These are phyloP conservation scores for Oryza officinalis DNA, from an alignment of 176 grass and related monocot species.

Conservation along the genomic window DNA sequence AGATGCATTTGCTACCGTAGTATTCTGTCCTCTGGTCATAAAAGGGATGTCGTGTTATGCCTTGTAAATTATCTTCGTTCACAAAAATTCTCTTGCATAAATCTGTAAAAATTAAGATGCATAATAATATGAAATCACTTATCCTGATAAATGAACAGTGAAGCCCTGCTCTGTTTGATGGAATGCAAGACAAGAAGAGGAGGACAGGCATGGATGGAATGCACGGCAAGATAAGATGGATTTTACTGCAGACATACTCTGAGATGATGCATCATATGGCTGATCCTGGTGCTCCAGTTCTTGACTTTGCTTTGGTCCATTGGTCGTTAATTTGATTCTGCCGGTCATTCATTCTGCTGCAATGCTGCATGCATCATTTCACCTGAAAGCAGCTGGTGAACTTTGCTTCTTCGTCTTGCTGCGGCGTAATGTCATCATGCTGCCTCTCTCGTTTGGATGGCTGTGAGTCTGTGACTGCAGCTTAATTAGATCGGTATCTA, in stretches of 20 bases:
- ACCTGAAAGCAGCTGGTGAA: not conserved
- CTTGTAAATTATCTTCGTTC: too few species aligned
- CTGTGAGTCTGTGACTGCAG: not conserved
- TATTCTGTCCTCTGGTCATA: too few species aligned
- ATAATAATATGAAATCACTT: too few species aligned
- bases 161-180: not conserved
- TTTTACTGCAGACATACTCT: not conserved
- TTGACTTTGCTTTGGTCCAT: not conserved
- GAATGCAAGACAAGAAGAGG: not conserved
- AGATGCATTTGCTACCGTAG: too few species aligned
- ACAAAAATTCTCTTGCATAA: too few species aligned
- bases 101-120: too few species aligned
- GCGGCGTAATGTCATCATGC: not conserved
- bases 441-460: not conserved
- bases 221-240: not conserved
- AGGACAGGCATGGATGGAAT: constrained; percentile 7
- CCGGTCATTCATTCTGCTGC: not conserved
- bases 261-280: not conserved
- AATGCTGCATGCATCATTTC: constrained; percentile 1
- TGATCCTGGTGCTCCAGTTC: not conserved
- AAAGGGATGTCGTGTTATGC: too few species aligned
- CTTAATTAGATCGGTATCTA: too few species aligned
- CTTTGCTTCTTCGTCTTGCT: not conserved
- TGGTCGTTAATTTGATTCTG: not conserved
- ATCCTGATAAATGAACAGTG: not conserved